These are phyloP conservation scores for Russula lepida DNA, from an alignment of 768 basidiomycete genomes.

Conservation along the genomic window DNA sequence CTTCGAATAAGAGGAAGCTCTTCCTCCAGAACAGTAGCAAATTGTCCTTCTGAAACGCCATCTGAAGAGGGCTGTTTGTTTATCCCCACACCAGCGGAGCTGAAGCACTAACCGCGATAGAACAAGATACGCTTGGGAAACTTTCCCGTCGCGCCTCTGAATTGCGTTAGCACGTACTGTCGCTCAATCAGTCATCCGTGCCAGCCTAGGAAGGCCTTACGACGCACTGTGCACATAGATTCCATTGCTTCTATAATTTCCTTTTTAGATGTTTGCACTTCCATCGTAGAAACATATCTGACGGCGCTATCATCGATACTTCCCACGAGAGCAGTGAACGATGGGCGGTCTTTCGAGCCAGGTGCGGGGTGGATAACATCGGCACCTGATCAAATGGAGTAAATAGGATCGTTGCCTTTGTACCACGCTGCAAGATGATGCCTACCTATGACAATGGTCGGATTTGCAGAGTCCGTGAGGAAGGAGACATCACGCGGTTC, in stretches of 20 bases:
- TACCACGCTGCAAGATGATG: not conserved
- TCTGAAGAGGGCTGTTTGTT: slow-evolving; percentile 26
- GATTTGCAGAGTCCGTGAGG: slow-evolving; percentile 60
- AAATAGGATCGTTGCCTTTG: not conserved
- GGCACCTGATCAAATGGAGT: slow-evolving; percentile 40
- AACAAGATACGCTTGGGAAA: slow-evolving; percentile 68
- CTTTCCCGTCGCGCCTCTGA: slow-evolving; percentile 50
- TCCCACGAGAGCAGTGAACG: slow-evolving; percentile 72
- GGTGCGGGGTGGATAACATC: slow-evolving; percentile 82
- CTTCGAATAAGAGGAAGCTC: slow-evolving; percentile 57
- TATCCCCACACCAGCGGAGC: not conserved
- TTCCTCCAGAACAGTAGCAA: slow-evolving; percentile 38
- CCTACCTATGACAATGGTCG: slow-evolving; percentile 73
- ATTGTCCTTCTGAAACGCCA: slow-evolving; percentile 51
- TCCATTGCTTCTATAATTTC: slow-evolving; percentile 72
- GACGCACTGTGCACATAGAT: slow-evolving; percentile 50
- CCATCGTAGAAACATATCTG: slow-evolving; percentile 56
- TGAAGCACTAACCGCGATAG: slow-evolving; percentile 47
- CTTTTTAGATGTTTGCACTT: slow-evolving; percentile 57
- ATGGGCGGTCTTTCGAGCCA: slow-evolving; percentile 69
- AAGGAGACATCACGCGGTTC: slow-evolving; percentile 56
- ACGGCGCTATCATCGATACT: slow-evolving; percentile 70
- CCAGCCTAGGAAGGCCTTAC: not conserved
- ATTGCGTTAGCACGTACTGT: slow-evolving; percentile 49
- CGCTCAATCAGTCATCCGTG: not conserved